A percentile compares a stretch with the other conserved stretches of the same genome.
Evolutionary conservation across 148 eudicot species (phyloP).

Genomic region (Vaccinium macrocarpon): DNA sequence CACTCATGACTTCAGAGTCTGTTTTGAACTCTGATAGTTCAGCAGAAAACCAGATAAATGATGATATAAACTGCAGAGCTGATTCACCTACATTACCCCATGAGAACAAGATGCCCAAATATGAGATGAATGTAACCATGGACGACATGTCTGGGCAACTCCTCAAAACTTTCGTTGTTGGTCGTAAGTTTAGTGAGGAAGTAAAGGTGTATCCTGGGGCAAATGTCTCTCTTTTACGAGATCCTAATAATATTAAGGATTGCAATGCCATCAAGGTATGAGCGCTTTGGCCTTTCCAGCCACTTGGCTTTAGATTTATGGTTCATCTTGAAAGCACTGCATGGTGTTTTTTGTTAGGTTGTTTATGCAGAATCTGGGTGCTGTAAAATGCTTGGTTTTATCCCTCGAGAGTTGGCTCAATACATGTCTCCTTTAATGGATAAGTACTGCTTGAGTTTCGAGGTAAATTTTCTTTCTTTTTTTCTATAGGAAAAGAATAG

Average conservation of each 20-base stretch:
- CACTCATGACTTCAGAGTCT: neutral
- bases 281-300: constrained; percentile 13
- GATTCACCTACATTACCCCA: neutral
- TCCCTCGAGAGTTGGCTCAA: constrained; percentile 73
- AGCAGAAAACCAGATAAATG: neutral
- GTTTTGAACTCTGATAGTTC: neutral
- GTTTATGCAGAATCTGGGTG: constrained; percentile 46
- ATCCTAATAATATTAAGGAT: constrained; percentile 69
- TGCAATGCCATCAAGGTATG: constrained; percentile 83
- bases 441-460: constrained; percentile 29
- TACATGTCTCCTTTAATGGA: constrained; percentile 75
- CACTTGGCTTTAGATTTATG: neutral
- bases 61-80: neutral
- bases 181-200: constrained; percentile 59
- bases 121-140: neutral
- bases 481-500: neutral
- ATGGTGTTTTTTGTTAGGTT: constrained; percentile 50
- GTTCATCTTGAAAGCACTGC: constrained; percentile 15
- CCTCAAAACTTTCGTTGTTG: constrained; percentile 64
- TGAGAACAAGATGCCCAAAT: constrained; percentile 2
- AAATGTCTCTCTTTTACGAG: constrained; percentile 11
- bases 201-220: constrained; percentile 47
- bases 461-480: constrained; percentile 4
- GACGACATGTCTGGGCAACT: neutral
- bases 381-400: constrained; percentile 56